A percentile compares a stretch with the other conserved stretches of the same genome.
Conservation (phyloP, 306 rosid species). For the Cucumis cinereus region DNA sequence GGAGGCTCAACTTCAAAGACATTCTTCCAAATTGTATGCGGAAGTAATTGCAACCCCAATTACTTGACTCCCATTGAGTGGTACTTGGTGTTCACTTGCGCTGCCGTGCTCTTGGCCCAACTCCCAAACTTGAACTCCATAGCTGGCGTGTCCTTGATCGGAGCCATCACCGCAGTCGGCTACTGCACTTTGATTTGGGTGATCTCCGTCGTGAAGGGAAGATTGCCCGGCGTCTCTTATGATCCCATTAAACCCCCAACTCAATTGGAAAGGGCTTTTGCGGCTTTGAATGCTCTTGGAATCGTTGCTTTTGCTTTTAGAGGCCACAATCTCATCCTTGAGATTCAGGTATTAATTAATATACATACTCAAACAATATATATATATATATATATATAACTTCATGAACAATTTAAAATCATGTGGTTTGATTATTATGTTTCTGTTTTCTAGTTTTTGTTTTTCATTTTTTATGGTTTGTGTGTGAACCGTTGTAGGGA, state of each 20-base stretch:
- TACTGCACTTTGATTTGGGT: constrained; percentile 35
- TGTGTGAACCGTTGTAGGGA: constrained; percentile 16
- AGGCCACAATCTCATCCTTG: constrained; percentile 48
- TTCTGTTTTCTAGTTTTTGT: too few relatives aligned
- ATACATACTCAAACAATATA: too few relatives aligned
- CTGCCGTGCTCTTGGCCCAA: constrained; percentile 28
- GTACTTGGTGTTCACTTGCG: constrained; percentile 33
- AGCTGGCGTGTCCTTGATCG: constrained; percentile 34
- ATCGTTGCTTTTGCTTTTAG: constrained; percentile 45
- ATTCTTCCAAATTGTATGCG: constrained; percentile 28
- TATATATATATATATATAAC: too few relatives aligned
- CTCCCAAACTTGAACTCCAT: constrained; percentile 46
- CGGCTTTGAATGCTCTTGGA: constrained; percentile 34
- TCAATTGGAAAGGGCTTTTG: constrained; percentile 11
- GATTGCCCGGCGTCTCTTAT: constrained; percentile 25
- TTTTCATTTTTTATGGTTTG: background rate
- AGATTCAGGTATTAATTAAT: constrained; percentile 49
- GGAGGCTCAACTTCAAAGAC: constrained; percentile 27
- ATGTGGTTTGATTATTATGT: too few relatives aligned
- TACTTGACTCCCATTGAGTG: constrained; percentile 31
- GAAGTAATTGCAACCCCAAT: constrained; percentile 13
- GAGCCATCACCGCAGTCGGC: constrained; percentile 33
- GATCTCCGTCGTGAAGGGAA: constrained; percentile 24
- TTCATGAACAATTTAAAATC: too few relatives aligned
- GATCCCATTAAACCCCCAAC: background rate